These are phyloP conservation scores for Dactylorhiza incarnata DNA, from an alignment of 106 monocot species.

Conservation along the genomic window DNA sequence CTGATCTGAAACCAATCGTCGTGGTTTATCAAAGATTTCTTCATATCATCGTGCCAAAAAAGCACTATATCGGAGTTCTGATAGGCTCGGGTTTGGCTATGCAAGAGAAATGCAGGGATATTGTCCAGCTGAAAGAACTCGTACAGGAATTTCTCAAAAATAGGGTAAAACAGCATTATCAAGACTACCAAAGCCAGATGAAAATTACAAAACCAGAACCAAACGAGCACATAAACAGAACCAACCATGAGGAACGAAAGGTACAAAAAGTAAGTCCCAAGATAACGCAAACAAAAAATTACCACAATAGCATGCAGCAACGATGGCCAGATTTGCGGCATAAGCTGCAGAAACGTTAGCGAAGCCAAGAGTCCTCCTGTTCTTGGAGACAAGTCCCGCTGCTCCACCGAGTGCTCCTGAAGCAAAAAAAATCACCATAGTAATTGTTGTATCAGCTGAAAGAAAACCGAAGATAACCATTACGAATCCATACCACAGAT, in stretches of 20 bases:
- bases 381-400: constrained; percentile 62
- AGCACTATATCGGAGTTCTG: too few species aligned
- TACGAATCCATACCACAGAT: neutral
- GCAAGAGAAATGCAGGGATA: too few species aligned
- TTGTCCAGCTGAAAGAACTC: too few species aligned
- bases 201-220: neutral
- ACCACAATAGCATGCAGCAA: constrained; percentile 86
- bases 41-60: too few species aligned
- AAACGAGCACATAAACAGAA: neutral
- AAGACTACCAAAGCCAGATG: neutral
- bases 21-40: too few species aligned
- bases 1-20: too few species aligned
- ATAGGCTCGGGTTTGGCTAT: too few species aligned
- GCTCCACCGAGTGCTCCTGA: constrained; percentile 49
- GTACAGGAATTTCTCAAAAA: neutral
- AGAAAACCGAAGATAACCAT: neutral
- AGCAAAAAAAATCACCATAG: neutral
- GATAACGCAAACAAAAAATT: constrained; percentile 2
- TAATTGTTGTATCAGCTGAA: neutral
- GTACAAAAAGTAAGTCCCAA: neutral
- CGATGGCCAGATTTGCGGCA: constrained; percentile 64
- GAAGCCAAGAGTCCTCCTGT: constrained; percentile 36
- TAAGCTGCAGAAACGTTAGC: constrained; percentile 39
- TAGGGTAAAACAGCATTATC: neutral
- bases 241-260: neutral